Conservation (phyloP, 2,329 filamentous ascomycete species). For the Ciborinia camelliae region DNA sequence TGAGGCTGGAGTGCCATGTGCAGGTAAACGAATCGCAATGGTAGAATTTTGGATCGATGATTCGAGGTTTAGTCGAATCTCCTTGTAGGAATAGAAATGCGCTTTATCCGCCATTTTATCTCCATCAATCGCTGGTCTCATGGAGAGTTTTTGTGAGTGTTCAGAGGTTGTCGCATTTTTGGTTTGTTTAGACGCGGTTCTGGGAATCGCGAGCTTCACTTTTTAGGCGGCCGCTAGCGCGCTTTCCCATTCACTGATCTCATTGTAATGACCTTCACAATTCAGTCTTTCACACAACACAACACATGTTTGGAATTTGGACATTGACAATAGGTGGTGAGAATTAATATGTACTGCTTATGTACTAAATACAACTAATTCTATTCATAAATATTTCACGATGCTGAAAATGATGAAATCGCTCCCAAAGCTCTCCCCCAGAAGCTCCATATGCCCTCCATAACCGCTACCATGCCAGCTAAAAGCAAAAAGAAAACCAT, state of each 20-base stretch:
- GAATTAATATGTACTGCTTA: background rate
- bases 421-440: background rate
- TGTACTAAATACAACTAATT: conserved; percentile 5
- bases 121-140: conserved; percentile 49
- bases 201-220: conserved; percentile 22
- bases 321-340: background rate
- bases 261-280: background rate
- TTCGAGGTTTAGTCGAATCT: conserved; percentile 81
- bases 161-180: conserved; percentile 31
- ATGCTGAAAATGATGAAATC: conserved; percentile 8
- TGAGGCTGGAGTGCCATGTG: conserved; percentile 41
- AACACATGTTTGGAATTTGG: background rate
- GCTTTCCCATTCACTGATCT: conserved; percentile 8
- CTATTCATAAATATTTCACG: background rate
- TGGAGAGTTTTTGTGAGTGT: conserved; percentile 20
- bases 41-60: conserved; percentile 65
- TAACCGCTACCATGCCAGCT: conserved; percentile 19
- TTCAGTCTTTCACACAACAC: background rate
- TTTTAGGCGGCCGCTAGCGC: conserved; percentile 25
- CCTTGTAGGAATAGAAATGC: conserved; percentile 72
- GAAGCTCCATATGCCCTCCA: conserved; percentile 19
- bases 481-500: conserved; percentile 4
- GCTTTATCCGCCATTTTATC: conserved; percentile 63
- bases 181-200: conserved; percentile 24
- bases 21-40: conserved; percentile 66